Evolutionary conservation across 176 grass and related monocot genomes (phyloP).

Genomic region (Alloteropsis semialata): DNA sequence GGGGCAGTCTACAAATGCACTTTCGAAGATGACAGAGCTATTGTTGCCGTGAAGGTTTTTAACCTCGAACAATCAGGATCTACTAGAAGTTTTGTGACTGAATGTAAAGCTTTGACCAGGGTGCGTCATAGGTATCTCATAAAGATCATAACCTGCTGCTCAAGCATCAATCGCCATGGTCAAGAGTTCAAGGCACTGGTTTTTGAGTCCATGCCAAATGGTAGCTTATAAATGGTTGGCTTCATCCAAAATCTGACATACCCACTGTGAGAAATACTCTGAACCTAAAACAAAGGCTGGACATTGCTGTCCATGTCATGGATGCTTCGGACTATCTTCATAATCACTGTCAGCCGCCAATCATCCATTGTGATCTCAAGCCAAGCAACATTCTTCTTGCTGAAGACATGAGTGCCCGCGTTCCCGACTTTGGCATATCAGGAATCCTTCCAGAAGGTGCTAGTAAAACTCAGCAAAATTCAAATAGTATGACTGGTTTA

Average conservation of each 20-base stretch:
- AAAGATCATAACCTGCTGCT: conserved; percentile 38
- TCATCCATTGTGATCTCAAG: conserved; percentile 62
- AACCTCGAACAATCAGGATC: conserved; percentile 1
- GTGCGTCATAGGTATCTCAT: conserved; percentile 29
- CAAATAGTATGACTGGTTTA: too few relatives aligned
- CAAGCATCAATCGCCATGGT: conserved; percentile 25
- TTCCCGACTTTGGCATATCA: conserved; percentile 46
- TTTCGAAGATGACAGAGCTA: neutral
- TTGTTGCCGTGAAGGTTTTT: conserved; percentile 28
- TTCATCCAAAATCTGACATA: conserved; percentile 24
- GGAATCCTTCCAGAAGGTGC: conserved; percentile 30
- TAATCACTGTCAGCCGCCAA: conserved; percentile 10
- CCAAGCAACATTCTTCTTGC: conserved; percentile 58
- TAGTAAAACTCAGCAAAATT: neutral
- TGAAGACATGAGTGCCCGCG: conserved; percentile 46
- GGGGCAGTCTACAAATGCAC: conserved; percentile 24
- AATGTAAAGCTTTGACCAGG: conserved; percentile 26
- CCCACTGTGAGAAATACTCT: neutral
- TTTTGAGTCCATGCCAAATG: conserved; percentile 31
- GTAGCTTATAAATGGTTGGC: conserved; percentile 25
- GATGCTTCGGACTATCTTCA: conserved; percentile 31
- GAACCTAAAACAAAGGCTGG: conserved; percentile 12
- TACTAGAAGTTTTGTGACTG: conserved; percentile 26
- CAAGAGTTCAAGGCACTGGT: conserved; percentile 41
- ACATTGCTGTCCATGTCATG: conserved; percentile 20